Evolutionary conservation across 1,284 basidiomycete genomes (phyloP).

Genomic region (Boletus semigastroideus): DNA sequence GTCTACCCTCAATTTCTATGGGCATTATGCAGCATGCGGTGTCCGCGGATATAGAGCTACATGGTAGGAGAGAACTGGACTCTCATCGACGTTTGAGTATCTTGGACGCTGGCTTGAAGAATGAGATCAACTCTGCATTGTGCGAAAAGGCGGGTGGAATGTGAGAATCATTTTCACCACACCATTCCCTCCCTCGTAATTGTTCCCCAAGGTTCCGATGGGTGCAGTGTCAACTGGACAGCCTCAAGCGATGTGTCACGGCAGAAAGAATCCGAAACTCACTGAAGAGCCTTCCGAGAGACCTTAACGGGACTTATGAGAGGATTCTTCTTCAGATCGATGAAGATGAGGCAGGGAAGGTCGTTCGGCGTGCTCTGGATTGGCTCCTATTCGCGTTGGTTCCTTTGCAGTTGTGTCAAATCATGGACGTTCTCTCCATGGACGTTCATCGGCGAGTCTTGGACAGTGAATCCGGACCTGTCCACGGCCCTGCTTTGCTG

Average conservation of each 20-base stretch:
- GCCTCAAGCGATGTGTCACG: background rate
- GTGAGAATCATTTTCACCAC: background rate
- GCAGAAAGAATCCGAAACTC: background rate
- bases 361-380: background rate
- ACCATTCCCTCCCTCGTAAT: background rate
- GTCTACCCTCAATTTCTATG: background rate
- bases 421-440: constrained; percentile 10
- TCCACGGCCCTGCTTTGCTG: constrained; percentile 8
- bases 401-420: constrained; percentile 10
- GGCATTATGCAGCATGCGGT: constrained; percentile 4
- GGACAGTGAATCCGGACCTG: background rate
- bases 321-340: constrained; percentile 1
- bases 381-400: constrained; percentile 10
- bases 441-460: background rate
- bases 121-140: constrained; percentile 1
- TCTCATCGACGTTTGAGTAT: constrained; percentile 10
- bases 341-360: background rate
- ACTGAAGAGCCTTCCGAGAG: background rate
- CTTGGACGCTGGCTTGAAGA: constrained; percentile 1
- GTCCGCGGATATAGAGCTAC: constrained; percentile 3
- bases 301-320: background rate
- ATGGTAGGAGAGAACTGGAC: constrained; percentile 9
- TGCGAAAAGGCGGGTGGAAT: constrained; percentile 8
- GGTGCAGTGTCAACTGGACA: constrained; percentile 9
- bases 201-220: constrained; percentile 9